Percentiles rank a stretch among this genome's conserved stretches.
phyloP scores from a whole-genome alignment of 1,284 basidiomycete genomes.

The Marasmius tenuissimus region DNA sequence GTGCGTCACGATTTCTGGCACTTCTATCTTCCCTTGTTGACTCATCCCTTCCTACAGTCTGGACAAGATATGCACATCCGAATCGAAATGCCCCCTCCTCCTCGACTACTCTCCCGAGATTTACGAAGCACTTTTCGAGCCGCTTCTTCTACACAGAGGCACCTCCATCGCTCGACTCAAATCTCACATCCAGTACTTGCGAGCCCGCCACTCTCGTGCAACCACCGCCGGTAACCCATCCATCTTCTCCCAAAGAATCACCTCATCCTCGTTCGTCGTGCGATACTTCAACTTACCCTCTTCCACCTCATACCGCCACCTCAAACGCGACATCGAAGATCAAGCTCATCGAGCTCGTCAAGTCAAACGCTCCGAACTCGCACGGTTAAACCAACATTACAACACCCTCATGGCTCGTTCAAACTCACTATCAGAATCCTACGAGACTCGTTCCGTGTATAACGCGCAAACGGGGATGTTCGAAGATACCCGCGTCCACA shows the following conservation, averaged over 20 bases:
- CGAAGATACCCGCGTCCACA: background rate
- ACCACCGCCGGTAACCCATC: background rate
- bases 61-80: background rate
- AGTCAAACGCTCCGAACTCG: background rate
- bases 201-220: background rate
- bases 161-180: background rate
- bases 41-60: background rate
- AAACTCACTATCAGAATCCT: background rate
- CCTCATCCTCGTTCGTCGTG: background rate
- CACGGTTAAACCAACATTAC: background rate
- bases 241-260: background rate
- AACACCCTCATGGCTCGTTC: background rate
- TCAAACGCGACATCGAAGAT: background rate
- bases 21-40: too few relatives aligned
- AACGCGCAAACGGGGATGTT: background rate
- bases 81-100: background rate
- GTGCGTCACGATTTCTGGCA: too few relatives aligned
- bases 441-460: background rate
- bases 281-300: background rate
- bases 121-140: background rate
- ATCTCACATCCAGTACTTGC: background rate
- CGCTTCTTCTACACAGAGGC: background rate
- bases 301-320: background rate
- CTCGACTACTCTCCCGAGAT: background rate
- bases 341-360: background rate